Conservation (phyloP, 495 filamentous ascomycete genomes). For the Penicillium macrosclerotiorum region DNA sequence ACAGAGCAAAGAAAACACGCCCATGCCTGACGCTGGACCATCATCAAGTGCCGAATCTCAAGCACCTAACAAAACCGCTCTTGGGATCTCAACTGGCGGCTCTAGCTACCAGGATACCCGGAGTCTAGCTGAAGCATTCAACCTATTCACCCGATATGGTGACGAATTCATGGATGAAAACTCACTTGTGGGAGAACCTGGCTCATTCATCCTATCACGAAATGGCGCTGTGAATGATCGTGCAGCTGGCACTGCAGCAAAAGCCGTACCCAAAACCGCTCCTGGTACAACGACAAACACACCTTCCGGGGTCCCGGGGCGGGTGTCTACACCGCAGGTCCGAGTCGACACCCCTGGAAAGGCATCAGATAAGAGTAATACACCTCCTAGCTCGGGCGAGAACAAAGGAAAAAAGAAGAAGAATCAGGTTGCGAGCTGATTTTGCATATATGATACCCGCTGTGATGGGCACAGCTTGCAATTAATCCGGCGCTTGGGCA, state of each 20-base stretch:
- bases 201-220: constrained; percentile 74
- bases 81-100: constrained; percentile 32
- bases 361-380: constrained; percentile 28
- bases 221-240: constrained; percentile 27
- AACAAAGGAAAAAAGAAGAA: constrained; percentile 38
- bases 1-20: constrained; percentile 59
- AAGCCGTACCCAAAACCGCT: constrained; percentile 12
- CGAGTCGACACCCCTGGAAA: constrained; percentile 41
- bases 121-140: constrained; percentile 65
- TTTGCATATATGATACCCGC: constrained; percentile 29
- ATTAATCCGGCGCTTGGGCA: too few relatives aligned
- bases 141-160: constrained; percentile 60
- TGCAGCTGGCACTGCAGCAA: constrained; percentile 10
- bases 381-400: constrained; percentile 30
- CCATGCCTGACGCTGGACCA: constrained; percentile 50
- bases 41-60: constrained; percentile 22
- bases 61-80: constrained; percentile 31
- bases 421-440: constrained; percentile 30
- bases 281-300: constrained; percentile 8
- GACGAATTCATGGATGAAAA: constrained; percentile 92
- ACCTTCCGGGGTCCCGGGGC: constrained; percentile 12
- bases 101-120: constrained; percentile 46
- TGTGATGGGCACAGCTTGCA: too few relatives aligned
- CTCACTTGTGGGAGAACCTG: constrained; percentile 80
- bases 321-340: constrained; percentile 37